Evolutionary conservation across 176 grass and related monocot genomes (phyloP).

Genomic region (Eleusine indica): DNA sequence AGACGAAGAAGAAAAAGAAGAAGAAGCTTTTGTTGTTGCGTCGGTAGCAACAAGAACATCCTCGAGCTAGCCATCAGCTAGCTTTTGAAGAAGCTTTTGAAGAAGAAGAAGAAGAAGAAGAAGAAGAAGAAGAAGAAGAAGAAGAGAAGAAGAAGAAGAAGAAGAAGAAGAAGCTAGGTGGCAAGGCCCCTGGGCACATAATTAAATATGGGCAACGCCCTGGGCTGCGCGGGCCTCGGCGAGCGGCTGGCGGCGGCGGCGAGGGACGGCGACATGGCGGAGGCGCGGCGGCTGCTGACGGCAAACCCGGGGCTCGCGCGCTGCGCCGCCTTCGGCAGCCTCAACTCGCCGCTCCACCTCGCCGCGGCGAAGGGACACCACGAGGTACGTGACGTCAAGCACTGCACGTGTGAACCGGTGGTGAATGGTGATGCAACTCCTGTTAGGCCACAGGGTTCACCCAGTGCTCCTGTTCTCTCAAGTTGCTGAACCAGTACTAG

Average conservation of each 20-base stretch:
- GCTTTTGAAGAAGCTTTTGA: too few species aligned
- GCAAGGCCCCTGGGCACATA: not conserved
- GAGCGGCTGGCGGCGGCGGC: constrained; percentile 74
- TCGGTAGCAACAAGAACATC: not conserved
- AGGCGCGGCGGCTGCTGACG: constrained; percentile 61
- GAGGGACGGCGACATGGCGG: constrained; percentile 63
- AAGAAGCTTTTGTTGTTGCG: not conserved
- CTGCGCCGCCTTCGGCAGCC: constrained; percentile 71
- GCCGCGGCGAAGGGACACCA: constrained; percentile 70
- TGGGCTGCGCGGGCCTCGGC: constrained; percentile 64
- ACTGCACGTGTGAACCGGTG: too few species aligned
- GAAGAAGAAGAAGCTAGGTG: not conserved
- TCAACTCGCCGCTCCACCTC: constrained; percentile 88
- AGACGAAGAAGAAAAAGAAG: not conserved
- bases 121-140: not conserved
- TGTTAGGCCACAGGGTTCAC: not conserved
- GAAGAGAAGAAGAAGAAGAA: too few species aligned
- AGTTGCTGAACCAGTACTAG: not conserved
- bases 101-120: not conserved
- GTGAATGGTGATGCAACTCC: not conserved
- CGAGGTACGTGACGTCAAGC: constrained; percentile 50
- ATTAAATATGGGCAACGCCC: constrained; percentile 71
- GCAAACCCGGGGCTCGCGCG: constrained; percentile 55
- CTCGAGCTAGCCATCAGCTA: not conserved
- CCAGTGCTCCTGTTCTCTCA: not conserved